These are phyloP conservation scores for Saccharomyces hybrid DNA, from an alignment of 1,139 yeast species.

Conservation along the genomic window DNA sequence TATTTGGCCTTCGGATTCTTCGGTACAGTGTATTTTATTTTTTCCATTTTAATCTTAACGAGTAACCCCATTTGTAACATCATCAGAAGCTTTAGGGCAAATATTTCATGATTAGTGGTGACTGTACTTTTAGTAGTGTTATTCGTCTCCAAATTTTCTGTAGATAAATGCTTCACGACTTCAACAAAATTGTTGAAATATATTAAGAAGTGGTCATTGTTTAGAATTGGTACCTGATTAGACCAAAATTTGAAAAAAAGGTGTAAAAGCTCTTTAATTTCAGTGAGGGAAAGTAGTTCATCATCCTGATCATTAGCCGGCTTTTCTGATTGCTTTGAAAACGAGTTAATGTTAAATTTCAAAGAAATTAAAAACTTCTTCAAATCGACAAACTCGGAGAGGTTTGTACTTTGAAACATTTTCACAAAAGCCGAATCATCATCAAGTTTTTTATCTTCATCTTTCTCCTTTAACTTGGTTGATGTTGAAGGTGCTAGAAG, in stretches of 20 bases:
- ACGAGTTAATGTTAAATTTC: conserved; percentile 15
- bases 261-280: conserved; percentile 30
- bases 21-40: conserved; percentile 10
- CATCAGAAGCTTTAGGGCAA: conserved; percentile 53
- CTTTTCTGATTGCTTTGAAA: background rate
- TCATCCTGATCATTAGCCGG: background rate
- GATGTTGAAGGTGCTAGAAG: conserved; percentile 19
- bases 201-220: conserved; percentile 53
- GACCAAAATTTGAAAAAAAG: conserved; percentile 76
- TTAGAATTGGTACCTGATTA: conserved; percentile 56
- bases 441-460: conserved; percentile 1
- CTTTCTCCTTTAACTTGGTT: conserved; percentile 40
- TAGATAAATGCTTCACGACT: conserved; percentile 34
- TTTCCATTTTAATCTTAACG: conserved; percentile 23
- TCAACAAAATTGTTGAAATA: conserved; percentile 45
- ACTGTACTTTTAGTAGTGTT: conserved; percentile 25
- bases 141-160: conserved; percentile 5
- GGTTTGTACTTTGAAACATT: conserved; percentile 13
- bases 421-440: conserved; percentile 7
- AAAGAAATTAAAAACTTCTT: conserved; percentile 19
- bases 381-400: conserved; percentile 26
- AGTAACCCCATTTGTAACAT: conserved; percentile 53
- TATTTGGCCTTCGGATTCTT: background rate
- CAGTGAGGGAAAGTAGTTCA: conserved; percentile 13
- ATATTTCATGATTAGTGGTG: conserved; percentile 31